A percentile compares a stretch with the other conserved stretches of the same genome.
Evolutionary conservation across 768 basidiomycete genomes (phyloP).

Genomic region (Cyclocybe cylindracea): DNA sequence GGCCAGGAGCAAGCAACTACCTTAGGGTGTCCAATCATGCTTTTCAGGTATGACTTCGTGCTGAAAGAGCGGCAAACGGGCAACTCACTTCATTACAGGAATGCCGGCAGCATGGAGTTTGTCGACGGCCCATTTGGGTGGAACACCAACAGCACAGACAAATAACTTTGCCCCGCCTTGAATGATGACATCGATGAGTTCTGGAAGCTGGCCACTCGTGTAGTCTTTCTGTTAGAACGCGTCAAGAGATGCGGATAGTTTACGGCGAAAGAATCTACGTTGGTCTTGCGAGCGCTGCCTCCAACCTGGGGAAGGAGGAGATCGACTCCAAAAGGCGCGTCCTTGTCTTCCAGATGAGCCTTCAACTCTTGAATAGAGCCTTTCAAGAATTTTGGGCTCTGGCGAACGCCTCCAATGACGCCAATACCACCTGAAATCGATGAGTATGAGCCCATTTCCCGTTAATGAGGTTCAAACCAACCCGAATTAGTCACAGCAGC

Average conservation of each 20-base stretch:
- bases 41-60: conserved; percentile 24
- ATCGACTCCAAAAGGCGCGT: conserved; percentile 82
- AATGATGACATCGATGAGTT: conserved; percentile 80
- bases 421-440: conserved; percentile 65
- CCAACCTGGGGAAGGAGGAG: conserved; percentile 83
- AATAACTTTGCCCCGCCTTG: conserved; percentile 72
- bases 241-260: background rate
- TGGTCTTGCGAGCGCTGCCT: conserved; percentile 82
- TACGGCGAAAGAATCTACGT: conserved; percentile 33
- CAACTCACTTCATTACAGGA: conserved; percentile 79
- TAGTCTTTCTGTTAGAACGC: conserved; percentile 55
- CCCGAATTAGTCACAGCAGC: conserved; percentile 93
- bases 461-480: conserved; percentile 14
- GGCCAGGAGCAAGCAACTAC: conserved; percentile 28
- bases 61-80: background rate
- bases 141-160: conserved; percentile 84
- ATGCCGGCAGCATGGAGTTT: conserved; percentile 79
- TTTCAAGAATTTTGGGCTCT: conserved; percentile 71
- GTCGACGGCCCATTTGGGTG: conserved; percentile 81
- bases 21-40: conserved; percentile 88
- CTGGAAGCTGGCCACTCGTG: conserved; percentile 73
- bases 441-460: background rate
- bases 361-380: conserved; percentile 74
- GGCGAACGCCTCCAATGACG: conserved; percentile 82
- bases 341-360: conserved; percentile 69